Percentiles rank a stretch among this genome's conserved stretches.
phyloP scores from a whole-genome alignment of 2,329 filamentous ascomycete species.

The Xylariaceae sp. region DNA sequence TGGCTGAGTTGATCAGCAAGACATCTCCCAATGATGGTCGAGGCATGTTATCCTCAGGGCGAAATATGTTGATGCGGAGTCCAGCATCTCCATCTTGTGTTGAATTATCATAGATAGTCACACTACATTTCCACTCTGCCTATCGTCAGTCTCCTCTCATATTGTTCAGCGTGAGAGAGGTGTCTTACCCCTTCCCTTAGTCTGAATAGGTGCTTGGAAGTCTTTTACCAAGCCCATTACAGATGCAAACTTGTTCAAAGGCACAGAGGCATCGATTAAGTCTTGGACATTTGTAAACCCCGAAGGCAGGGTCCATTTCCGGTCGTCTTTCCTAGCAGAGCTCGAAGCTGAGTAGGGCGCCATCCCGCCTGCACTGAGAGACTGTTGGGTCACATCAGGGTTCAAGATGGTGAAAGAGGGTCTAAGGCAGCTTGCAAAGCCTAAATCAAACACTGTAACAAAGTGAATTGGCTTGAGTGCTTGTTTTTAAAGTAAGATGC shows the following conservation, averaged over 20 bases:
- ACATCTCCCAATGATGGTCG: conserved; percentile 53
- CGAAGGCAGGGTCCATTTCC: conserved; percentile 17
- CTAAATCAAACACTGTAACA: too few relatives aligned
- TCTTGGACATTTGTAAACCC: conserved; percentile 40
- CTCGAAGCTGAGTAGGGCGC: conserved; percentile 14
- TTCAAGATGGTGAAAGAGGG: background rate
- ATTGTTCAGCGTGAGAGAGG: background rate
- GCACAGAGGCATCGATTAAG: conserved; percentile 39
- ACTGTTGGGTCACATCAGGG: background rate
- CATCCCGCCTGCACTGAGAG: too few relatives aligned
- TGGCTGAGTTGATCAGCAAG: conserved; percentile 57
- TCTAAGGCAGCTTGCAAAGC: too few relatives aligned
- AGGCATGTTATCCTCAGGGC: conserved; percentile 46
- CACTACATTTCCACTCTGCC: conserved; percentile 56
- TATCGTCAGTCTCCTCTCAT: conserved; percentile 11
- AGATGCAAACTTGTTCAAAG: conserved; percentile 40
- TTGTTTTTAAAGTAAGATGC: too few relatives aligned
- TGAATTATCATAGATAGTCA: conserved; percentile 59
- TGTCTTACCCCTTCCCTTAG: conserved; percentile 47
- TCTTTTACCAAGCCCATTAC: conserved; percentile 71
- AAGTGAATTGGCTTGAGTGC: too few relatives aligned
- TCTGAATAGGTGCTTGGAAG: conserved; percentile 48
- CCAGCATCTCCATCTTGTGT: conserved; percentile 40
- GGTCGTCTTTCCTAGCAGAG: conserved; percentile 11
- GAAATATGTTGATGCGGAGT: conserved; percentile 59